Base-by-base conservation (phyloP, 495 filamentous ascomycete species). In the Aspergillus asperescens region DNA sequence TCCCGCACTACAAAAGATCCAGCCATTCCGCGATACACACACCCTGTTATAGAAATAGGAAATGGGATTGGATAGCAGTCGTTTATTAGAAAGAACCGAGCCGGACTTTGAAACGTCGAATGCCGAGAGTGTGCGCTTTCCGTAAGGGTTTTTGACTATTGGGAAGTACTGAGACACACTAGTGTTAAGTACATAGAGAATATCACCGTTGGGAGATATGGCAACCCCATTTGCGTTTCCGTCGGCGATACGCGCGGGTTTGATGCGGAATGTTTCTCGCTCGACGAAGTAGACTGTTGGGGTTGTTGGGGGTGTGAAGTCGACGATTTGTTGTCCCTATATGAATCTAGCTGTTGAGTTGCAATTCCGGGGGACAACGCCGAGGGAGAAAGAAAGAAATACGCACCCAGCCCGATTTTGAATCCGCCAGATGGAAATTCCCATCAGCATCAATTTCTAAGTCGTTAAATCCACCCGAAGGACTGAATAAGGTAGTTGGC, bases 1-100 rank as follows among this genome's bases (percentile, higher is more conserved):
- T n/a, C 93, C 86, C 87, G 89, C 60, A 85, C 89, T 24, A 61
- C 69, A 31, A 87, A 88, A 62, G 65, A 92, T 16, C 80, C 83
- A 51, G 75, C 81, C 31, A 78, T 89, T 24, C 79, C 93, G 40
- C 75, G 84, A 46, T 77, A 77, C 7, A 83, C 88, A 62, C 86
- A 87, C 38, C 69, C 77, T 39, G 82, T 92, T 58, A 81, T 82
- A 57, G 80, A 87, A 50, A 80, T 93, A 59, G 4, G 56, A 59
- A 8, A 55, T 39, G 5, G 56, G 52, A 25, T 49, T 59, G 10
- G 16, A 43, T 0, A 59, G 27, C 4, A 59, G n/a, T 0, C 56
- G 51, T 38, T 58, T 22, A 13, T 54, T 47, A 1, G 50, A 38
- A 1, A 54, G 37, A 6, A 58, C 50, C 19, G 92, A 88, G 65